Evolutionary conservation across 192 early-diverging fungal species (phyloP).

Genomic region (Linnemannia schmuckeri): DNA sequence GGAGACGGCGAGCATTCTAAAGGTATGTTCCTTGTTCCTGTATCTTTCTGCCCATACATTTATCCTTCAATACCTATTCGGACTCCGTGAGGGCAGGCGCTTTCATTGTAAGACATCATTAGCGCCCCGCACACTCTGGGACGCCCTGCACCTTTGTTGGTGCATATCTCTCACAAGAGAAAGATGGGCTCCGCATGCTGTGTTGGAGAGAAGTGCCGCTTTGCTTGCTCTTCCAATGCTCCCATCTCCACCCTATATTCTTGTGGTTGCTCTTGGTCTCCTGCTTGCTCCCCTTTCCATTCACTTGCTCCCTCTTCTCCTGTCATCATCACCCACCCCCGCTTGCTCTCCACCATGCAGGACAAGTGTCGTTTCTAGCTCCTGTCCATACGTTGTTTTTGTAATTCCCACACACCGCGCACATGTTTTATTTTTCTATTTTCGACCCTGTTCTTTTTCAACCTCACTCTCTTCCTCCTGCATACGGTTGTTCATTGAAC

Average conservation of each 20-base stretch:
- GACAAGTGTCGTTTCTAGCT: background rate
- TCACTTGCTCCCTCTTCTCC: background rate
- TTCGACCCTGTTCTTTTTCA: background rate
- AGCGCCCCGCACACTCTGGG: background rate
- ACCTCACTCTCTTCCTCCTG: background rate
- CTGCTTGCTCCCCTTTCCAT: background rate
- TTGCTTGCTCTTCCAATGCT: conserved; percentile 3
- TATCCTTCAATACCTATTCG: background rate
- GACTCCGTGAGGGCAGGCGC: background rate
- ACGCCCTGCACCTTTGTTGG: background rate
- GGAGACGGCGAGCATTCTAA: conserved; percentile 92
- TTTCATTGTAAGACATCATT: conserved; percentile 2
- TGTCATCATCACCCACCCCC: background rate
- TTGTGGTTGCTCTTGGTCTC: background rate
- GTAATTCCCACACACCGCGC: conserved; percentile 2
- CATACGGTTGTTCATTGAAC: background rate
- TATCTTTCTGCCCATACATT: background rate
- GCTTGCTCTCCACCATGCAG: background rate
- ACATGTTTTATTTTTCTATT: conserved; percentile 8
- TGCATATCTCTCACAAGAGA: background rate
- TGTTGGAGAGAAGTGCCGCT: conserved; percentile 5
- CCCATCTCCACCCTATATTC: background rate
- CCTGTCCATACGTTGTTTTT: background rate
- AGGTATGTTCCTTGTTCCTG: conserved; percentile 53
- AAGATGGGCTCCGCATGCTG: background rate